These are phyloP conservation scores for Corylus avellana DNA, from an alignment of 306 rosid species.

Conservation along the genomic window DNA sequence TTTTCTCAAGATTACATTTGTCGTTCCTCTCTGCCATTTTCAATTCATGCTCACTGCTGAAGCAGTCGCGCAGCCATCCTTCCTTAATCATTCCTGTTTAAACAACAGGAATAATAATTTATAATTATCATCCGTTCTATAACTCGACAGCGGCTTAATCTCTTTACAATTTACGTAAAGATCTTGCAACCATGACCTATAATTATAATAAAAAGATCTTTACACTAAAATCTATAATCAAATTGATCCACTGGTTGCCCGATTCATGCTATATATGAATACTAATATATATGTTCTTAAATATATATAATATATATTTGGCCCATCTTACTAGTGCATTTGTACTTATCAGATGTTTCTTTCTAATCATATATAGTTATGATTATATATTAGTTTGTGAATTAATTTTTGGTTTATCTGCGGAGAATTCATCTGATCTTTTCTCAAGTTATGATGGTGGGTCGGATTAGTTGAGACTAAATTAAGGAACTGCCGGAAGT, in stretches of 20 bases:
- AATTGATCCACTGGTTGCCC: too few species aligned
- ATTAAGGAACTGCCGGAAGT: background rate
- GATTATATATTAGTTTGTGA: background rate
- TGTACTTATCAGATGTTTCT: background rate
- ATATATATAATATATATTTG: background rate
- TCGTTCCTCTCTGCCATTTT: too few species aligned
- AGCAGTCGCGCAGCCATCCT: too few species aligned
- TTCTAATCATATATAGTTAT: background rate
- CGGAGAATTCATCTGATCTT: background rate
- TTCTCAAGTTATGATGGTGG: background rate
- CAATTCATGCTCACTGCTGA: too few species aligned
- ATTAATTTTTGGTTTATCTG: background rate
- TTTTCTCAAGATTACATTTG: too few species aligned
- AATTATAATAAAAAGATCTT: too few species aligned
- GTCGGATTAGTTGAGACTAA: background rate
- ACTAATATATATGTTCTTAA: background rate
- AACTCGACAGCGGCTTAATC: background rate
- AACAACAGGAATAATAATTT: too few species aligned
- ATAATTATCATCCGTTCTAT: slow-evolving; percentile 13
- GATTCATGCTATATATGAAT: too few species aligned
- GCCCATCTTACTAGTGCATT: background rate
- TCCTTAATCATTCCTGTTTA: too few species aligned
- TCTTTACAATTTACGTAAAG: too few species aligned
- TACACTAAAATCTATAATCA: too few species aligned
- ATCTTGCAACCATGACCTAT: background rate